A percentile compares a stretch with the other conserved stretches of the same genome.
phyloP scores from a whole-genome alignment of 208 protist species.

The Trypanosoma vivax region DNA sequence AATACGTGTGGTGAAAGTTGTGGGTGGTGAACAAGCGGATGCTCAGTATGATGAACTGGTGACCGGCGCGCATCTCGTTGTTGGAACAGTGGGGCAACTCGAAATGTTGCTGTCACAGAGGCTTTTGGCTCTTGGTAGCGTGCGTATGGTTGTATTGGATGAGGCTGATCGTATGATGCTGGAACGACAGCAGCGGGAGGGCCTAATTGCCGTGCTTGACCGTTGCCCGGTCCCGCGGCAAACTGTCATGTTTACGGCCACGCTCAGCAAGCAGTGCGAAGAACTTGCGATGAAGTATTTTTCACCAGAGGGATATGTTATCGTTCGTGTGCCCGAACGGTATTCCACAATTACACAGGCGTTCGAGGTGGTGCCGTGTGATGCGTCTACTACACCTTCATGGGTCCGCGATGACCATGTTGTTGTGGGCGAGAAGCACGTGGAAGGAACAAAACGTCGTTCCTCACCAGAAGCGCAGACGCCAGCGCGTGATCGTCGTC shows the following conservation, averaged over 20 bases:
- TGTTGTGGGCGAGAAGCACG: not conserved
- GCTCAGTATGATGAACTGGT: conserved; percentile 46
- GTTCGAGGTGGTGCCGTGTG: conserved; percentile 59
- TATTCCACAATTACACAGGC: conserved; percentile 62
- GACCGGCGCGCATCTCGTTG: conserved; percentile 61
- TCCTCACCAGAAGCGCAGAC: not conserved
- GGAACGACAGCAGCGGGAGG: conserved; percentile 74
- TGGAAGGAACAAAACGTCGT: conserved; percentile 1
- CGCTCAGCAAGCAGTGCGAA: conserved; percentile 71
- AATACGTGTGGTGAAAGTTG: conserved; percentile 64
- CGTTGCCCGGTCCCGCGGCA: conserved; percentile 63
- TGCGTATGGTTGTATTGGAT: conserved; percentile 90
- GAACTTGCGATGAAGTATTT: conserved; percentile 60
- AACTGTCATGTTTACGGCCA: conserved; percentile 96
- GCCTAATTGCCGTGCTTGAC: conserved; percentile 87
- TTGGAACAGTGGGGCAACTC: conserved; percentile 81
- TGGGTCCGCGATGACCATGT: not conserved
- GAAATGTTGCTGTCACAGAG: conserved; percentile 54
- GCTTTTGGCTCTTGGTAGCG: conserved; percentile 62
- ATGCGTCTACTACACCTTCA: not conserved
- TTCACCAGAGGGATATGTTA: conserved; percentile 44
- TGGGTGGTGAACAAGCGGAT: conserved; percentile 60
- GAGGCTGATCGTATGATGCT: conserved; percentile 96
- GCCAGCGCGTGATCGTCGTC: conserved; percentile 9
- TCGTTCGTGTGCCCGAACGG: conserved; percentile 57